These are phyloP conservation scores for Linum trigynum DNA, from an alignment of 345 rosid genomes.

Conservation along the genomic window DNA sequence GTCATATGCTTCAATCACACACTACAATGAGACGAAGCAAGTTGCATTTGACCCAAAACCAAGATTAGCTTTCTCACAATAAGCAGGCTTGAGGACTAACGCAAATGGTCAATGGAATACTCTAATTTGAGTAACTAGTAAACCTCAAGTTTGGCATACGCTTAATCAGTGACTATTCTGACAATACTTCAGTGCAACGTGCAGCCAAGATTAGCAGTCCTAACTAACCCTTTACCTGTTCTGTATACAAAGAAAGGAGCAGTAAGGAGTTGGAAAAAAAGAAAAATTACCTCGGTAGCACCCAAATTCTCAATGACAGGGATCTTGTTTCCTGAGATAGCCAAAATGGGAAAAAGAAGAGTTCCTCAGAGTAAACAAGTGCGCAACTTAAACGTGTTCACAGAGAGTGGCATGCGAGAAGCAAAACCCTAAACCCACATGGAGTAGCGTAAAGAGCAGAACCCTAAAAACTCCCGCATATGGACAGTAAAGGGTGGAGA, in stretches of 20 bases:
- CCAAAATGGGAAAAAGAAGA: not conserved
- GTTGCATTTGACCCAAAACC: no score
- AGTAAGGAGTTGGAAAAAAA: not conserved
- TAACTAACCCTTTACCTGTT: no score
- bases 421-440: not conserved
- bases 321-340: conserved; percentile 68
- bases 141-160: not conserved
- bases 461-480: not conserved
- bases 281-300: conserved; percentile 76
- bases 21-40: no score
- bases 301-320: conserved; percentile 97
- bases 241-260: not conserved
- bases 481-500: not conserved
- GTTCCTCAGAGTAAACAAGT: no score
- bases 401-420: not conserved
- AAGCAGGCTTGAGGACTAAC: no score
- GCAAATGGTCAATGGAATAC: no score
- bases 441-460: not conserved
- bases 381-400: not conserved
- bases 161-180: not conserved
- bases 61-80: no score
- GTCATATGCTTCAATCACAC: no score
- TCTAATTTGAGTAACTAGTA: not conserved
- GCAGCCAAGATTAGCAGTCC: not conserved
- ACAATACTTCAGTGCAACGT: not conserved